These are phyloP conservation scores for Claviceps citrina DNA, from an alignment of 2,329 filamentous ascomycete species.

Conservation along the genomic window DNA sequence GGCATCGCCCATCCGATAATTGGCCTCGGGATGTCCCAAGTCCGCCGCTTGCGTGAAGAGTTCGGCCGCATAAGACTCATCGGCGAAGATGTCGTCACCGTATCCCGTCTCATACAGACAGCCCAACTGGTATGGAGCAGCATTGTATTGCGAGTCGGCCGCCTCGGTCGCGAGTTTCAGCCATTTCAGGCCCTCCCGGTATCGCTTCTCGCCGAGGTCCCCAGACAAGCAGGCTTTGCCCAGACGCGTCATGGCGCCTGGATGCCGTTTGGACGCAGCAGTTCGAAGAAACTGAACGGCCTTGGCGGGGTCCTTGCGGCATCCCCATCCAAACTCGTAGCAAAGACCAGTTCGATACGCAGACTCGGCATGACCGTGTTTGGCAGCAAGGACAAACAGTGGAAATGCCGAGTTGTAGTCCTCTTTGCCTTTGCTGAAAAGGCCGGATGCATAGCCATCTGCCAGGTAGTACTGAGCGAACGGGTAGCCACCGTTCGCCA, in stretches of 20 bases:
- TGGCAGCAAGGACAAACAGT: slow-evolving; percentile 82
- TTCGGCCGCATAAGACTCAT: slow-evolving; percentile 80
- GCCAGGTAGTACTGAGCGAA: slow-evolving; percentile 97
- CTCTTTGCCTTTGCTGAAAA: slow-evolving; percentile 88
- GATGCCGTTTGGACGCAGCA: slow-evolving; percentile 84
- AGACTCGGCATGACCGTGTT: slow-evolving; percentile 93
- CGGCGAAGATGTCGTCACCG: slow-evolving; percentile 84
- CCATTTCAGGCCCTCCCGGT: slow-evolving; percentile 90
- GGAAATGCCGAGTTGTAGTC: slow-evolving; percentile 87
- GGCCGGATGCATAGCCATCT: slow-evolving; percentile 82
- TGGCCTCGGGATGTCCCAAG: slow-evolving; percentile 73
- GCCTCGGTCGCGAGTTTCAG: slow-evolving; percentile 83
- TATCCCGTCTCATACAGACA: slow-evolving; percentile 83
- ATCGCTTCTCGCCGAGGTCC: slow-evolving; percentile 74
- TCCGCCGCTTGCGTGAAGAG: slow-evolving; percentile 90
- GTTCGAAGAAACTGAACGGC: slow-evolving; percentile 86
- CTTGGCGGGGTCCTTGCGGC: slow-evolving; percentile 74
- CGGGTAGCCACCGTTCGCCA: slow-evolving; percentile 78
- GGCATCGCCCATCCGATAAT: slow-evolving; percentile 80
- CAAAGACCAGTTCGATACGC: slow-evolving; percentile 85
- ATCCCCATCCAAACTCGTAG: slow-evolving; percentile 98
- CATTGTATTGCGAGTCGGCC: slow-evolving; percentile 82
- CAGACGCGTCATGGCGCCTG: slow-evolving; percentile 83
- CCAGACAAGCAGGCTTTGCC: slow-evolving; percentile 81
- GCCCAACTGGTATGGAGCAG: slow-evolving; percentile 80